Evolutionary conservation across 2,329 filamentous ascomycete species (phyloP).

Genomic region (Westerdykella aurantiaca): DNA sequence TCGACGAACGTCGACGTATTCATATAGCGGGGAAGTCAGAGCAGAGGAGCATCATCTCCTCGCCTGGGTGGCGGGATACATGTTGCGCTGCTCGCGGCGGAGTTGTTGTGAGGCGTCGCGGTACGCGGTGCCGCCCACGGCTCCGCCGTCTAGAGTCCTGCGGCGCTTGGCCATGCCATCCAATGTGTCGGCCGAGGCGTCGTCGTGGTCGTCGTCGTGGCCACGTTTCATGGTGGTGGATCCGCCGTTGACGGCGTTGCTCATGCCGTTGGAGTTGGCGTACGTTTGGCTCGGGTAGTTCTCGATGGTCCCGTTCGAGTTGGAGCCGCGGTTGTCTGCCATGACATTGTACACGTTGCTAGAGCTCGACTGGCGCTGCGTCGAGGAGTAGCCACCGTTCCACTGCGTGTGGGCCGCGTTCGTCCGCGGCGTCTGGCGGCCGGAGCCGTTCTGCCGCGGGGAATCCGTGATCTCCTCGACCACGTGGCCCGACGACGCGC

Average conservation of each 20-base stretch:
- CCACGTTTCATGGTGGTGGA: conserved; percentile 54
- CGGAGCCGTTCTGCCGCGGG: conserved; percentile 74
- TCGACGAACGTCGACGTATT: too few species aligned
- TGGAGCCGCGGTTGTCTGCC: conserved; percentile 68
- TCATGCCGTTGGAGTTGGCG: conserved; percentile 44
- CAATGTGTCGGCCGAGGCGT: conserved; percentile 54
- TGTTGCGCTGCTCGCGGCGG: too few species aligned
- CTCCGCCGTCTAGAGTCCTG: conserved; percentile 58
- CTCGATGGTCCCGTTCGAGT: conserved; percentile 61
- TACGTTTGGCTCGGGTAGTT: conserved; percentile 59
- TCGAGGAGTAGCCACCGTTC: conserved; percentile 65
- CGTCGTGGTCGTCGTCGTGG: conserved; percentile 60
- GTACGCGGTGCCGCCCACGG: conserved; percentile 1
- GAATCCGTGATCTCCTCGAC: conserved; percentile 79
- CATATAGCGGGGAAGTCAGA: too few species aligned
- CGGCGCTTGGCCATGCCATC: conserved; percentile 64
- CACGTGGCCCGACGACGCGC: conserved; percentile 62
- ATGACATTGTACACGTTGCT: conserved; percentile 88
- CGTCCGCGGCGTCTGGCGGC: conserved; percentile 79
- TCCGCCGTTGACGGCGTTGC: conserved; percentile 50
- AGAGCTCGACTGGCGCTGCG: conserved; percentile 63
- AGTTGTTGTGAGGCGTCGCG: too few species aligned
- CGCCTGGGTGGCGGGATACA: too few species aligned
- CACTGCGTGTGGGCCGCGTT: conserved; percentile 71
- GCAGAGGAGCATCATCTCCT: too few species aligned